Conservation (phyloP, 352 stramenopile species). For the Chrysophaeum taylorii region DNA sequence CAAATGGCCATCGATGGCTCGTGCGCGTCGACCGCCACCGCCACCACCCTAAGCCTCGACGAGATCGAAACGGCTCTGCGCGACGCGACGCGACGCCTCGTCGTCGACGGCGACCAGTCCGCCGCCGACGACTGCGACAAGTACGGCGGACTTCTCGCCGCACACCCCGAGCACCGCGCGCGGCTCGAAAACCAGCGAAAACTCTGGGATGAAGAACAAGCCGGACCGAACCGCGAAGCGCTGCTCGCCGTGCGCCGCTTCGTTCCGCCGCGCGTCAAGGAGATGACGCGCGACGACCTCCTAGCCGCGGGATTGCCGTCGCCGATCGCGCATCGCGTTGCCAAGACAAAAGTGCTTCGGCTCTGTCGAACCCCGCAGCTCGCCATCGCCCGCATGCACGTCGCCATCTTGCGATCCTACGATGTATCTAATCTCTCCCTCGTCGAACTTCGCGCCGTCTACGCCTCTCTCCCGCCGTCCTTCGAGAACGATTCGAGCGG, state of each 20-base stretch:
- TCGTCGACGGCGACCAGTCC: no score
- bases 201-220: not conserved
- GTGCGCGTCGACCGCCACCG: no score
- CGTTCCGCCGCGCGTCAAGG: not conserved
- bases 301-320: not conserved
- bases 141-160: not conserved
- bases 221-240: not conserved
- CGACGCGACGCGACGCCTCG: no score
- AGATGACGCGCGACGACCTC: not conserved
- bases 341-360: constrained; percentile 10
- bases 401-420: constrained; percentile 17
- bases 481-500: constrained; percentile 12
- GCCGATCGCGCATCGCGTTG: not conserved
- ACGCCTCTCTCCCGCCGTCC: not conserved
- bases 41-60: no score
- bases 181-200: not conserved
- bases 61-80: no score
- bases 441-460: constrained; percentile 17
- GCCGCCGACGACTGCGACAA: no score
- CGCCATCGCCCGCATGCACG: constrained; percentile 19
- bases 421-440: not conserved
- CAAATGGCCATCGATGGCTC: no score
- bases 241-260: not conserved
- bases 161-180: not conserved
- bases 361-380: not conserved